Conservation (phyloP, 2,329 filamentous ascomycete species). For the Paecilomyces niveus region DNA sequence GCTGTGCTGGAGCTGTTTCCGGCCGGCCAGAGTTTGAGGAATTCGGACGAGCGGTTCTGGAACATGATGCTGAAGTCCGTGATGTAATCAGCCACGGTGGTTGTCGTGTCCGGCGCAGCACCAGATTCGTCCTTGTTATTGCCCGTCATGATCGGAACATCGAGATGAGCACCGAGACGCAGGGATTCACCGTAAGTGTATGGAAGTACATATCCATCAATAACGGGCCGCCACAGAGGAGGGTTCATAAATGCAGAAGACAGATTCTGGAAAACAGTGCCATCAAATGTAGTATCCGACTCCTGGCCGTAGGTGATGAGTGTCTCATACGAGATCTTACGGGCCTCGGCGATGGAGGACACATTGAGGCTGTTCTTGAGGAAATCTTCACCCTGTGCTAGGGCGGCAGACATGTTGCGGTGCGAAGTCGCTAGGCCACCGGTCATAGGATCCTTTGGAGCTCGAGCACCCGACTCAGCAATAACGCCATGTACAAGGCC, state of each 20-base stretch:
- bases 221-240: conserved; percentile 19
- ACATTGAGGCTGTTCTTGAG: conserved; percentile 30
- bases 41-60: conserved; percentile 8
- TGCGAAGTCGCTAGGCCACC: conserved; percentile 19
- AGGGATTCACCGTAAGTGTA: conserved; percentile 15
- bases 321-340: conserved; percentile 27
- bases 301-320: conserved; percentile 22
- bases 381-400: conserved; percentile 21
- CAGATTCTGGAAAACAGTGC: conserved; percentile 16
- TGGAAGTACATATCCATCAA: conserved; percentile 22
- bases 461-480: conserved; percentile 24
- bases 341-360: conserved; percentile 32
- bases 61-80: conserved; percentile 13
- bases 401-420: conserved; percentile 15
- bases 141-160: conserved; percentile 23
- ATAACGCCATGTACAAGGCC: conserved; percentile 21
- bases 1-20: conserved; percentile 12
- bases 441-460: conserved; percentile 20
- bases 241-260: conserved; percentile 11
- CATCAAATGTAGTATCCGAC: conserved; percentile 15
- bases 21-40: conserved; percentile 18
- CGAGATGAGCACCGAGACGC: conserved; percentile 9
- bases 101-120: conserved; percentile 5
- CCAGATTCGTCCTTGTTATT: conserved; percentile 22
- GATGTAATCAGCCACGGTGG: conserved; percentile 10